A percentile compares a stretch with the other conserved stretches of the same genome.
phyloP scores from a whole-genome alignment of 2,329 filamentous ascomycete species.

The Hypomyces rosellus region DNA sequence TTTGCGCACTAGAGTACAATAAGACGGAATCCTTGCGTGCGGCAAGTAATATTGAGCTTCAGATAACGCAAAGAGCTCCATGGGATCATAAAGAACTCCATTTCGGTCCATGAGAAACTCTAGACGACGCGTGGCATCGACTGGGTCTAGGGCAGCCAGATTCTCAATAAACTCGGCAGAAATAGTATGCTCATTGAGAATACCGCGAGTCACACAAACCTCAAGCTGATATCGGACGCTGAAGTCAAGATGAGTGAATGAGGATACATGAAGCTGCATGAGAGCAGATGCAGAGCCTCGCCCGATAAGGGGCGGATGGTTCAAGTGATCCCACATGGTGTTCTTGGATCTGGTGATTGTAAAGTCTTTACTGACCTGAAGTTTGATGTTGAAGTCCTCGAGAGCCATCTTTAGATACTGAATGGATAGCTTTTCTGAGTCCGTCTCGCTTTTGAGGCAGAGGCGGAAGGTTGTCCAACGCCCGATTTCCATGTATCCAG shows the following conservation, averaged over 20 bases:
- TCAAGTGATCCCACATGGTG: slow-evolving; percentile 27
- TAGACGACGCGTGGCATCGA: slow-evolving; percentile 59
- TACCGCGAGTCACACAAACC: slow-evolving; percentile 77
- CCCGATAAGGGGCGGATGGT: slow-evolving; percentile 16
- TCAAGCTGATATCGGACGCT: slow-evolving; percentile 84
- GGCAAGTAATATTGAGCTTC: slow-evolving; percentile 42
- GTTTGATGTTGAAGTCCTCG: slow-evolving; percentile 64
- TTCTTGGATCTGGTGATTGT: slow-evolving; percentile 21
- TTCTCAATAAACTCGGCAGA: slow-evolving; percentile 57
- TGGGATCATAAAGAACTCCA: slow-evolving; percentile 59
- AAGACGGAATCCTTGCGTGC: slow-evolving; percentile 52
- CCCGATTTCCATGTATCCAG: slow-evolving; percentile 36
- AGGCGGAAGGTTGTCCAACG: slow-evolving; percentile 52
- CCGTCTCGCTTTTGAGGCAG: slow-evolving; percentile 25
- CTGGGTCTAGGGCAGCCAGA: slow-evolving; percentile 40
- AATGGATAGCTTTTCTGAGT: slow-evolving; percentile 28
- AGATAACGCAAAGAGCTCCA: slow-evolving; percentile 59
- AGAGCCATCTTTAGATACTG: slow-evolving; percentile 47
- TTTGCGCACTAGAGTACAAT: slow-evolving; percentile 71
- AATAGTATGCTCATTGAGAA: slow-evolving; percentile 71
- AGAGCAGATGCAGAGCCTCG: slow-evolving; percentile 23
- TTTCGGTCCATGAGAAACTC: slow-evolving; percentile 66
- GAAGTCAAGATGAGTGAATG: slow-evolving; percentile 50
- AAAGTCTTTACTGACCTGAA: slow-evolving; percentile 39
- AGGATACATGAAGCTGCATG: slow-evolving; percentile 16